A percentile compares a stretch with the other conserved stretches of the same genome.
Conservation (phyloP, 2,329 filamentous ascomycete genomes). For the Hirsutella thompsonii region DNA sequence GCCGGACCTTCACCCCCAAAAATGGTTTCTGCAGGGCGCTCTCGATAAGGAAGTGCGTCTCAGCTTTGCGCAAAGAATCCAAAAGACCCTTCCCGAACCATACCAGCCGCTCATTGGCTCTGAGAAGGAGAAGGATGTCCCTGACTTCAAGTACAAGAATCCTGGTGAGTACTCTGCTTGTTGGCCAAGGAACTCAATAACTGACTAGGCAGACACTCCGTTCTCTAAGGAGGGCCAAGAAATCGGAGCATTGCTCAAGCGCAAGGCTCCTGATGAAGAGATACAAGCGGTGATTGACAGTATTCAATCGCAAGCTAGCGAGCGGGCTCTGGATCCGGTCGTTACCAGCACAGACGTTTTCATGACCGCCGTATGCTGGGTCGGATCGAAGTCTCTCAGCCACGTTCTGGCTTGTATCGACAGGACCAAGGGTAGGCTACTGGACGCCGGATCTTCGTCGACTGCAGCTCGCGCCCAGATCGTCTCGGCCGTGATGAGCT, state of each 20-base stretch:
- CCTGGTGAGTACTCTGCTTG: conserved; percentile 41
- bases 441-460: conserved; percentile 64
- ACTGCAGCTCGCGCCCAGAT: conserved; percentile 75
- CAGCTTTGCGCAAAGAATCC: conserved; percentile 91
- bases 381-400: conserved; percentile 90
- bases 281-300: conserved; percentile 69
- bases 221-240: conserved; percentile 78
- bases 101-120: conserved; percentile 73
- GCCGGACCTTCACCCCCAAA: conserved; percentile 68
- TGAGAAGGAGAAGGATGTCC: conserved; percentile 89
- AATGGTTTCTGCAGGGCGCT: conserved; percentile 83
- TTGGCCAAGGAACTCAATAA: not conserved
- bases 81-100: conserved; percentile 75
- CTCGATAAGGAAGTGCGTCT: conserved; percentile 94
- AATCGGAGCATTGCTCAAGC: conserved; percentile 64
- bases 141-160: conserved; percentile 80
- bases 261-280: conserved; percentile 75
- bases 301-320: conserved; percentile 68
- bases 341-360: conserved; percentile 88
- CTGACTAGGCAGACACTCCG: conserved; percentile 45
- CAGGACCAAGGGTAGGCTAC: conserved; percentile 77
- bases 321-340: conserved; percentile 62
- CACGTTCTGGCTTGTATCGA: conserved; percentile 95
- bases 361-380: conserved; percentile 82
- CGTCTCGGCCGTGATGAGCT: conserved; percentile 77